Evolutionary conservation across 1,284 basidiomycete genomes (phyloP).

Genomic region (Marasmius sp.): DNA sequence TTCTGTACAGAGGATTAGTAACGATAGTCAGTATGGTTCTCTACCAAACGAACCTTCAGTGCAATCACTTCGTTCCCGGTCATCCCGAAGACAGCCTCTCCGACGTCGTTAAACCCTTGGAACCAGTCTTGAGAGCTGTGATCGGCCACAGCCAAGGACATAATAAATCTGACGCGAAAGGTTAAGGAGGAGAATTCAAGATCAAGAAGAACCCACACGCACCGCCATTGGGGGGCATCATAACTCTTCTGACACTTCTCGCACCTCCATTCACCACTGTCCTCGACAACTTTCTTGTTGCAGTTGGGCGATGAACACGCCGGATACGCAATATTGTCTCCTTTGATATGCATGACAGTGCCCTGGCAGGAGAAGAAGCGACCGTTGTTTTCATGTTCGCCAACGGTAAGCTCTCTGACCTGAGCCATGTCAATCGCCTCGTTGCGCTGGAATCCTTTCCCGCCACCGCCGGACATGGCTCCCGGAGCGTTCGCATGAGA

Average conservation of each 20-base stretch:
- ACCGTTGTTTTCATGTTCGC: conserved; percentile 68
- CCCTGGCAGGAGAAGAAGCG: conserved; percentile 86
- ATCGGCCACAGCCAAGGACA: conserved; percentile 88
- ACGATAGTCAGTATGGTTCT: neutral
- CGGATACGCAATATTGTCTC: conserved; percentile 87
- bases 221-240: conserved; percentile 82
- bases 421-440: conserved; percentile 80
- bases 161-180: conserved; percentile 70
- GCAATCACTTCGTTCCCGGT: conserved; percentile 79
- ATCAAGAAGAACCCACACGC: conserved; percentile 24
- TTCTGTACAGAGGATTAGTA: conserved; percentile 42
- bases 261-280: conserved; percentile 80
- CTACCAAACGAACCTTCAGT: conserved; percentile 54
- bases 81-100: conserved; percentile 75
- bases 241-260: conserved; percentile 89
- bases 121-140: conserved; percentile 90
- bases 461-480: conserved; percentile 34
- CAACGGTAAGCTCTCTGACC: conserved; percentile 80
- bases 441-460: conserved; percentile 58
- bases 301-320: conserved; percentile 85
- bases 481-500: conserved; percentile 58
- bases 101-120: conserved; percentile 95
- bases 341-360: conserved; percentile 88
- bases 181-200: neutral
- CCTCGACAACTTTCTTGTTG: conserved; percentile 88